A percentile compares a stretch with the other conserved stretches of the same genome.
phyloP scores from a whole-genome alignment of 805 yeast species.

The Lipomyces oligophaga region DNA sequence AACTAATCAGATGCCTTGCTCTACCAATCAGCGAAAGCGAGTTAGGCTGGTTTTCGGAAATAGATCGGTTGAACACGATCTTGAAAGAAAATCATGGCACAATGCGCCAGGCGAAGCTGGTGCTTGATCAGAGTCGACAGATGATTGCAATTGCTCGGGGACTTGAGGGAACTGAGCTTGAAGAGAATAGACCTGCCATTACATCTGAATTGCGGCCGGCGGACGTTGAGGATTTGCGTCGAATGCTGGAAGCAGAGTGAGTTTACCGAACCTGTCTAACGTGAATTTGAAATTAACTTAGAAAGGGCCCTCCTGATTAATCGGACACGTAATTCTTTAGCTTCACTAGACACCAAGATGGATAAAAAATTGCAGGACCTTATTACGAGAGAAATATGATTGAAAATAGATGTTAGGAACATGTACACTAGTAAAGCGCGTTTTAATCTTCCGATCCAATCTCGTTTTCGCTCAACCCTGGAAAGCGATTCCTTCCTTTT shows the following conservation, averaged over 20 bases:
- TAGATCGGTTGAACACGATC: too few species aligned
- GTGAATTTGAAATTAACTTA: neutral
- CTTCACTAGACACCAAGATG: constrained; percentile 1
- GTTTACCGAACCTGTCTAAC: neutral
- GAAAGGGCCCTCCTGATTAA: constrained; percentile 12
- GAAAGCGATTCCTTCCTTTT: constrained; percentile 26
- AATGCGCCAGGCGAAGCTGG: too few species aligned
- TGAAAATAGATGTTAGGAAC: too few species aligned
- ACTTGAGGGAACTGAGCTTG: neutral
- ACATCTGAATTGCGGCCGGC: constrained; percentile 9
- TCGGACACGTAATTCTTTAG: constrained; percentile 11
- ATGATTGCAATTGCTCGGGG: constrained; percentile 5
- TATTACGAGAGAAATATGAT: too few species aligned
- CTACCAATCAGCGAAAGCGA: constrained; percentile 43
- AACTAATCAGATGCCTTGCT: constrained; percentile 34
- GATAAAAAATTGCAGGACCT: constrained; percentile 5
- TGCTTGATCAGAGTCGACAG: constrained; percentile 11
- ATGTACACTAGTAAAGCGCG: too few species aligned
- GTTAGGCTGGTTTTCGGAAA: constrained; percentile 47
- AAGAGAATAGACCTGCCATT: too few species aligned
- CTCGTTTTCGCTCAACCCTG: constrained; percentile 20
- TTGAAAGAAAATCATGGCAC: too few species aligned
- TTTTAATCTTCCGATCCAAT: too few species aligned
- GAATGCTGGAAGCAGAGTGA: constrained; percentile 20
- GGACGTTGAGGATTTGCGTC: constrained; percentile 9